Base-by-base conservation (phyloP, 1,284 basidiomycete species). In the Cronartium quercuum region DNA sequence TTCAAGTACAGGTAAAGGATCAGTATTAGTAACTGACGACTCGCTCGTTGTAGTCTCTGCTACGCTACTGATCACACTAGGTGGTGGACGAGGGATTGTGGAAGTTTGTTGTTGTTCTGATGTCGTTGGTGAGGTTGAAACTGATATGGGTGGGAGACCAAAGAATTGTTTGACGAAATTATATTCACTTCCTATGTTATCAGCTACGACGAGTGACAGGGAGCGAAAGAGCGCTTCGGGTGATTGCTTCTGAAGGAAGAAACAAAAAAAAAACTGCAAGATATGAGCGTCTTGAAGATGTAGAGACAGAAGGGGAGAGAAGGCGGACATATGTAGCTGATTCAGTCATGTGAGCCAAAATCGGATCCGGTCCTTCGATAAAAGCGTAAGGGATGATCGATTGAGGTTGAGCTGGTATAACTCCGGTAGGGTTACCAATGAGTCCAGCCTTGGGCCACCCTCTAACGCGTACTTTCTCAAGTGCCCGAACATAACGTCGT, bases 121-220 rank as follows among this genome's bases (percentile, higher is more conserved):
- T 61, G 34, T 51, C 18, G 77, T 42, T 37, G 38, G 13, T 63
- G 65, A 13, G 18, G 58, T 55, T 35, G 42, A 24, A 6, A 76
- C 7, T 77, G 77, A 34, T 77, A 13, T 12, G 12, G 37, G 34
- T 41, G 58, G 78, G 2, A 71, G 58, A 1, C 82, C 81, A 82
- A 96, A 97, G 84, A 97, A 97, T 0, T 87, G 83, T 3, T 88
- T 87, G 60, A 95, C 83, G 79, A 97, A 97, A 0, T 88, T 86
- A 81, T 94, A 94, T 82, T 97, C 94, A 47, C 92, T 87, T 0
- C 90, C 90, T 0, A 90, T 89, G 80, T 97, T 97, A 83, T 96
- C 93, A 86, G 94, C 88, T 74, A 97, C 87, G 61, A 95, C 93
- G 61, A 97, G 84, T 74, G 92, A 83, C 57, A 92, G 83, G 0